phyloP scores from a whole-genome alignment of 2,329 filamentous ascomycete species.

The Xylaria sp. region DNA sequence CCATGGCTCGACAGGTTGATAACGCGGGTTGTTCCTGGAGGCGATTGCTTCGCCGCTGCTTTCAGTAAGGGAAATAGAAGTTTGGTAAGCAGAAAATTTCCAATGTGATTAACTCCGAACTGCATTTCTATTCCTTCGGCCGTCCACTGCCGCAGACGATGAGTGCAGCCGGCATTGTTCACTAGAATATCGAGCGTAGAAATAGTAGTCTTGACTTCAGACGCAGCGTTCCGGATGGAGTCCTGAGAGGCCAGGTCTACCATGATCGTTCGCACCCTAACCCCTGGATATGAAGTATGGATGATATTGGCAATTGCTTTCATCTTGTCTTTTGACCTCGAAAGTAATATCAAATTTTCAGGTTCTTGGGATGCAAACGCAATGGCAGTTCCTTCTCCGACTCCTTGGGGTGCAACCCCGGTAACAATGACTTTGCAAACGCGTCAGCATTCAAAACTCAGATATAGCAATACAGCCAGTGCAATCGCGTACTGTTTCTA shows the following conservation, averaged over 20 bases:
- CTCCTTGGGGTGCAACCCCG: constrained; percentile 56
- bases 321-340: constrained; percentile 57
- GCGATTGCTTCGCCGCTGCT: constrained; percentile 47
- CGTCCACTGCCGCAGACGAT: constrained; percentile 54
- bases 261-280: constrained; percentile 51
- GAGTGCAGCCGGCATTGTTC: constrained; percentile 57
- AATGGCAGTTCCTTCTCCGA: constrained; percentile 55
- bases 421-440: constrained; percentile 53
- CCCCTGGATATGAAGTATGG: constrained; percentile 48
- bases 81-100: constrained; percentile 54
- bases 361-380: constrained; percentile 59
- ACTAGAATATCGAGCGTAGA: constrained; percentile 55
- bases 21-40: constrained; percentile 50
- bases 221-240: constrained; percentile 53
- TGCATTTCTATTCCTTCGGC: constrained; percentile 57
- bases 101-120: constrained; percentile 55
- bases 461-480: constrained; percentile 34
- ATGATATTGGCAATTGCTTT: constrained; percentile 55
- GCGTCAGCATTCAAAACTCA: constrained; percentile 28
- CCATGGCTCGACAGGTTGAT: constrained; percentile 58
- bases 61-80: constrained; percentile 53
- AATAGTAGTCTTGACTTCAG: constrained; percentile 48
- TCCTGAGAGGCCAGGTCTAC: constrained; percentile 54
- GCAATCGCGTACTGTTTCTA: constrained; percentile 43
- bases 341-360: constrained; percentile 56